Evolutionary conservation across 345 rosid genomes (phyloP).

Genomic region (Hibiscus tridactylites): DNA sequence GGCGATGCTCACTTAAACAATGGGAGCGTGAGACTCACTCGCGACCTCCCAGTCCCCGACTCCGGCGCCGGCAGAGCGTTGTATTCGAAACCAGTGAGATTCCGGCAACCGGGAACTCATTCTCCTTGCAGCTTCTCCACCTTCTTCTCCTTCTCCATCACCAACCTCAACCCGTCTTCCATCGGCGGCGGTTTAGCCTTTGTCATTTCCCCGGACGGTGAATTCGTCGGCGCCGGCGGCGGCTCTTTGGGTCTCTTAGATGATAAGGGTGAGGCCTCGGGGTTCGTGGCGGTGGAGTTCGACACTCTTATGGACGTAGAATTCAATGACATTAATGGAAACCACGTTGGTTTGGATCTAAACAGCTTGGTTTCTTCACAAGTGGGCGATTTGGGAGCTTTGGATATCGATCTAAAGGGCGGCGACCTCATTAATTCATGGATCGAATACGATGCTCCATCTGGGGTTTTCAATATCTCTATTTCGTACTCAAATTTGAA

Average conservation of each 20-base stretch:
- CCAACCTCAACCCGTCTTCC: conserved; percentile 75
- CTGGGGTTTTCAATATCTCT: conserved; percentile 35
- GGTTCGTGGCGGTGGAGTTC: conserved; percentile 85
- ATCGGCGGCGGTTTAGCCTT: conserved; percentile 95
- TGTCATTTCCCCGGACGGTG: conserved; percentile 61
- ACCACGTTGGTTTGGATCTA: conserved; percentile 93
- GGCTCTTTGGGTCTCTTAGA: conserved; percentile 63
- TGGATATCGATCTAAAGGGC: conserved; percentile 80
- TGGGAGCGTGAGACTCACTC: conserved; percentile 73
- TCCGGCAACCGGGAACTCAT: conserved; percentile 48
- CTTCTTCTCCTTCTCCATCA: conserved; percentile 74
- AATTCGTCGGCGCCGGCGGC: conserved; percentile 63
- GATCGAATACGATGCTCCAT: conserved; percentile 66
- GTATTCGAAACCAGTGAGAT: conserved; percentile 64
- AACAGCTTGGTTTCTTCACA: conserved; percentile 66
- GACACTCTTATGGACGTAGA: conserved; percentile 90
- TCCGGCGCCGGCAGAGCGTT: conserved; percentile 76
- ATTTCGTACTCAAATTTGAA: conserved; percentile 83
- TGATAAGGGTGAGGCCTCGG: conserved; percentile 29
- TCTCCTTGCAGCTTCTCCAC: conserved; percentile 67
- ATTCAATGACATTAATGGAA: conserved; percentile 81
- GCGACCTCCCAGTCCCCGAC: conserved; percentile 73
- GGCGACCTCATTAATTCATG: conserved; percentile 81
- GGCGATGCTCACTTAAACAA: conserved; percentile 90
- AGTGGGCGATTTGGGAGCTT: conserved; percentile 51